Base-by-base conservation (phyloP, 1,284 basidiomycete species). In the Trichosporon sp. region DNA sequence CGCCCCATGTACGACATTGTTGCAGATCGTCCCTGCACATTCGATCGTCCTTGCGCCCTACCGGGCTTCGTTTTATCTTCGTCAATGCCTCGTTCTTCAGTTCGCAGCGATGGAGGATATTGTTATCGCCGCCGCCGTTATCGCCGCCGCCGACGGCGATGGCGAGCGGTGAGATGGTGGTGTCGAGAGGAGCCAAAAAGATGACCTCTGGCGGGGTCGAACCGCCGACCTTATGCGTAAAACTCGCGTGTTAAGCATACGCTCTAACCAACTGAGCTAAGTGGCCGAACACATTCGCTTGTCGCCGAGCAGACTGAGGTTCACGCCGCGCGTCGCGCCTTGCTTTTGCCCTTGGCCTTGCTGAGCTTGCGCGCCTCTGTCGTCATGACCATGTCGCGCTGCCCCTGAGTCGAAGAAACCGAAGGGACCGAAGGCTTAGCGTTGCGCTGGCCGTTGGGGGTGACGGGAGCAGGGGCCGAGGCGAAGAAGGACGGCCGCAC, bases 261-360 rank as follows among this genome's bases (percentile, higher is more conserved):
- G 26, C 26, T 26, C 26, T 26, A 26, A 54, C 51, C 51, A 54
- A 54, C 51, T 54, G 51, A 54, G 51, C 51, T 54, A 54, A 54
- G 51, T 54, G 51, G 51, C 51, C 51, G 51, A 54, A 54, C 19
- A 19, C 21, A 19, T 26, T 54, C 19, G 16, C 19, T 6, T 26
- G 6, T 5, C 26, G 7, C 6, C 5, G 14, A 26, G 26, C 26
- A 26, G 1, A 5, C 8, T 3, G 21, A 54, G 6, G 51, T 21
- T 19, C 21, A 16, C 19, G n/a, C 8, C 19, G 51, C 51, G 19
- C n/a, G 51, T 19, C 51, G 51, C 19, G 51, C 51, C 51, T 54
- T 54, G 19, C 21, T 54, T 54, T 46, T 46, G 43, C 43, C 43
- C 16, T 46, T 46, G 43, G 12, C 38, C 38, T 1, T 37, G 35